These are phyloP conservation scores for Gardenia jasminoides DNA, from an alignment of 257 asterid genomes.

Conservation along the genomic window DNA sequence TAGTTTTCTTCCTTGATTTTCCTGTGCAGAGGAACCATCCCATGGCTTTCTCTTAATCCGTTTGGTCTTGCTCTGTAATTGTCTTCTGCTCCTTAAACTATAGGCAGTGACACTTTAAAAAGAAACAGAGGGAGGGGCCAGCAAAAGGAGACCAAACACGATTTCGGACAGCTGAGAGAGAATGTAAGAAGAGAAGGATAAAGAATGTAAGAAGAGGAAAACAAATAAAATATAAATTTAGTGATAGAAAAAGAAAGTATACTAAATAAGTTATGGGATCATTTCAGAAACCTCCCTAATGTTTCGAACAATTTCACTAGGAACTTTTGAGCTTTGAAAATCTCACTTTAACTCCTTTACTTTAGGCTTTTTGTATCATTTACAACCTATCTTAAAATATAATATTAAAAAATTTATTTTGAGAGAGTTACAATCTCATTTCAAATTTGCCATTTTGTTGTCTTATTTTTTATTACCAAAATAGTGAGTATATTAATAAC, in stretches of 20 bases:
- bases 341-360: no score
- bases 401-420: no score
- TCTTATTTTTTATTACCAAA: no score
- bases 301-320: no score
- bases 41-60: constrained; percentile 19
- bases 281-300: no score
- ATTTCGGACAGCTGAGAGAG: constrained; percentile 37
- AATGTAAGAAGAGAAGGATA: background rate
- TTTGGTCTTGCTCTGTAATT: background rate
- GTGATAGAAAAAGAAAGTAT: background rate
- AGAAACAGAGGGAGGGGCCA: constrained; percentile 8
- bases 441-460: no score
- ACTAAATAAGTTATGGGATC: no score
- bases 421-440: no score
- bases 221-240: background rate
- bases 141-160: constrained; percentile 36
- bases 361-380: no score
- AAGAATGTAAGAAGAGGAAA: background rate
- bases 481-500: no score
- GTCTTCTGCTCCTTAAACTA: background rate
- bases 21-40: constrained; percentile 62
- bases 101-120: background rate
- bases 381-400: no score
- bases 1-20: constrained; percentile 61
- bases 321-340: no score